Base-by-base conservation (phyloP, 352 stramenopile species). In the Phytophthora podocarpi region DNA sequence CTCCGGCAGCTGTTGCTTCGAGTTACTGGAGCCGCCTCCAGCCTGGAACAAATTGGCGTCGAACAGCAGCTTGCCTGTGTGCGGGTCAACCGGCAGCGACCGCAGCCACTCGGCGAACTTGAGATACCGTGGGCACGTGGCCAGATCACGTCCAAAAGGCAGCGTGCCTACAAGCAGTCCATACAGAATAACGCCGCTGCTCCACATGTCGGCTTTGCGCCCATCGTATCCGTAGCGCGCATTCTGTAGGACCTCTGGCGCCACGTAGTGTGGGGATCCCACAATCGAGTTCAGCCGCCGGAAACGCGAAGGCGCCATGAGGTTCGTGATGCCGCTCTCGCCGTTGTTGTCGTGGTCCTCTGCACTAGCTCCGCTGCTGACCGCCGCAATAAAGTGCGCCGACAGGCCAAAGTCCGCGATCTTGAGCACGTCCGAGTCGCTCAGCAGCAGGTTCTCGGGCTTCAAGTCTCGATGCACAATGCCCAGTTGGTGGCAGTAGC, bases 381-480 rank as follows among this genome's bases (percentile, higher is more conserved):
- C 83, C 10, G 85, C 87, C 8, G 83, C 87, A 36, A 94, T 93
- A 46, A 97, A 97, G 42, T 97, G 87, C 3, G 93, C 92, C 7
- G 90, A 97, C n/a, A 98, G 84, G 5, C 93, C 93, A 62, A 98
- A 98, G 59, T 98, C 93, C 9, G 94, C 94, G 57, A 98, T 98
- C 76, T 98, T 98, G 46, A 98, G 82, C 67, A 97, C 86, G 26
- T 96, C 87, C 15, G 74, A 50, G 40, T 97, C 91, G 35, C 82
- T 98, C 55, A 91, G 79, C 27, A 99, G 78, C 41, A 99, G 68
- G 72, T 99, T 99, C 70, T 99, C 96, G 2, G 96, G 96, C 71
- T 99, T 99, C 10, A 99, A 79, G 63, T 99, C 96, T 36, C 94
- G 87, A 70, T 98, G 93, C 18, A 97, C 94, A 50, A 99, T 97